Evolutionary conservation across 768 basidiomycete genomes (phyloP).

Genomic region (Boletus subparvulus): DNA sequence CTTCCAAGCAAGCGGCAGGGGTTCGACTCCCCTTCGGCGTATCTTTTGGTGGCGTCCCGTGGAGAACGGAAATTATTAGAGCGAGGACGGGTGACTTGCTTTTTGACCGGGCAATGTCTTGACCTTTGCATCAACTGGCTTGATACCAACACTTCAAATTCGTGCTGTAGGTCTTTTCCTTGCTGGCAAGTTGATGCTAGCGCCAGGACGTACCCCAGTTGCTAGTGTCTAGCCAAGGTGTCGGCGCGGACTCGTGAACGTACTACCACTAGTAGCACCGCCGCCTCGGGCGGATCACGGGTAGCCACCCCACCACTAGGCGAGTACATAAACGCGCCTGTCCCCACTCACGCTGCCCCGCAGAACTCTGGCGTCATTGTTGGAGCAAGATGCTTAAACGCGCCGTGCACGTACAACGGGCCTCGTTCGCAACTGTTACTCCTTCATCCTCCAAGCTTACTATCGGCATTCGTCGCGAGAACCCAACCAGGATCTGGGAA

Average conservation of each 20-base stretch:
- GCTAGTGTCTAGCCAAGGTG: not conserved
- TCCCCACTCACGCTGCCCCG: not conserved
- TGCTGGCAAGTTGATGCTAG: not conserved
- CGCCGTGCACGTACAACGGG: conserved; percentile 18
- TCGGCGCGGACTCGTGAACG: not conserved
- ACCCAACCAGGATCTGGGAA: conserved; percentile 82
- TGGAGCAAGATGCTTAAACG: conserved; percentile 18
- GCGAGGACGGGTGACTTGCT: no score
- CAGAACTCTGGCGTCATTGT: not conserved
- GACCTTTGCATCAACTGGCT: not conserved
- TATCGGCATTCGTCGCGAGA: conserved; percentile 71
- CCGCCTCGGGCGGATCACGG: conserved; percentile 19
- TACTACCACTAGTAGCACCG: not conserved
- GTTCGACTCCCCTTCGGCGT: conserved; percentile 73
- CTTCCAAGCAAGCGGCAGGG: conserved; percentile 80
- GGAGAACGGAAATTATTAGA: not conserved
- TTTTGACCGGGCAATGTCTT: no score
- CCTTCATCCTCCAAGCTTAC: conserved; percentile 34
- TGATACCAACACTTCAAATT: not conserved
- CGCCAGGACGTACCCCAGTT: not conserved
- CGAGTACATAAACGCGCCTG: conserved; percentile 6
- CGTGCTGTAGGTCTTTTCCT: not conserved
- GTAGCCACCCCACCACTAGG: not conserved
- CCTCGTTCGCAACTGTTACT: conserved; percentile 21
- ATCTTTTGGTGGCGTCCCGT: conserved; percentile 3